A percentile compares a stretch with the other conserved stretches of the same genome.
Conservation (phyloP, 371 early-diverging fungal species). For the Thermomucor indicae-seudaticae region DNA sequence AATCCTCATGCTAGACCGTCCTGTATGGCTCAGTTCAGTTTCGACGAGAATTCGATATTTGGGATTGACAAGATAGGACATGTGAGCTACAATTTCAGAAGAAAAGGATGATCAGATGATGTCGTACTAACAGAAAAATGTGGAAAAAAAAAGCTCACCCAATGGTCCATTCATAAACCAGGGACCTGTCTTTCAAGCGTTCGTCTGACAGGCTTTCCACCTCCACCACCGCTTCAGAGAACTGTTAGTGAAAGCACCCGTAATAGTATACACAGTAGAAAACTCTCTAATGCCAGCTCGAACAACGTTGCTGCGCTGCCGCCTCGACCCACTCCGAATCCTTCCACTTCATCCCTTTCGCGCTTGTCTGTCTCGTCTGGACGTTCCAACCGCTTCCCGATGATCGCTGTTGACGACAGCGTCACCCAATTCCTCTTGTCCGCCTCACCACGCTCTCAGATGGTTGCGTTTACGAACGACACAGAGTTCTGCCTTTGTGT, state of each 20-base stretch:
- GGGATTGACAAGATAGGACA: conserved; percentile 47
- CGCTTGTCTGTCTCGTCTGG: conserved; percentile 20
- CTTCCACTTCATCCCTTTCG: conserved; percentile 23
- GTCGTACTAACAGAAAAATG: too few relatives aligned
- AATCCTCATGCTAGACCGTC: conserved; percentile 26
- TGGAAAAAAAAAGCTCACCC: conserved; percentile 42
- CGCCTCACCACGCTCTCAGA: conserved; percentile 33
- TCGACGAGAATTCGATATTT: conserved; percentile 64
- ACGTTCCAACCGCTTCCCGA: conserved; percentile 18
- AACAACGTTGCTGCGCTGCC: conserved; percentile 3
- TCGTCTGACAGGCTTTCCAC: conserved; percentile 39
- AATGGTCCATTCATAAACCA: conserved; percentile 57
- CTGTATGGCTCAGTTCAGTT: conserved; percentile 60
- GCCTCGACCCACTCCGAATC: conserved; percentile 17
- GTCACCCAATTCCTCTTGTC: conserved; percentile 32
- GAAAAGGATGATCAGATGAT: too few relatives aligned
- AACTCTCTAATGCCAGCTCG: neutral
- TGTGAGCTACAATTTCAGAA: conserved; percentile 20
- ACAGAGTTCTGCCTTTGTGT: conserved; percentile 43
- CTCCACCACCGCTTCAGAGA: conserved; percentile 26
- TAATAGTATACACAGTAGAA: neutral
- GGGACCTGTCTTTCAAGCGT: conserved; percentile 29
- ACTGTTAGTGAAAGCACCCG: conserved; percentile 10
- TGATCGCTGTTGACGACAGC: conserved; percentile 21
- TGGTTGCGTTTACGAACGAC: conserved; percentile 46